phyloP scores from a whole-genome alignment of 257 asterid species.

The Solanum ossicruentum region DNA sequence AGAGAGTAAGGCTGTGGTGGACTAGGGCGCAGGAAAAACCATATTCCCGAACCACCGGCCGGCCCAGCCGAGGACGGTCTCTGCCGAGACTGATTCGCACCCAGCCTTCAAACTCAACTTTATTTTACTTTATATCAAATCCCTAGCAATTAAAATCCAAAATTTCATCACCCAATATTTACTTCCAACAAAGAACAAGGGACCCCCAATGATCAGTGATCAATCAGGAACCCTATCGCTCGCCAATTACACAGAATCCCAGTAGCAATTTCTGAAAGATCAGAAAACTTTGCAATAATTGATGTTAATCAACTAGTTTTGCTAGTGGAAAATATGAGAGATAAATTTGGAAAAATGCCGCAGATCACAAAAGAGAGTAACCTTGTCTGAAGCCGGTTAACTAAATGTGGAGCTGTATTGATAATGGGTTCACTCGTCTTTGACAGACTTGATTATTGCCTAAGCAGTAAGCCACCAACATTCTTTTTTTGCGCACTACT shows the following conservation, averaged over 20 bases:
- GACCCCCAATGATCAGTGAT: background rate
- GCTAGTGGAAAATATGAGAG: background rate
- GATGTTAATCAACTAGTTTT: background rate
- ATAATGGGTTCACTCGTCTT: background rate
- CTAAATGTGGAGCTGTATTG: background rate
- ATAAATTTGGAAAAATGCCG: background rate
- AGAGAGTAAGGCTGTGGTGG: slow-evolving; percentile 67
- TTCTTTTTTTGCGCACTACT: background rate
- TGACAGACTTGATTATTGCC: background rate
- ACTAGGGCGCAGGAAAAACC: slow-evolving; percentile 73
- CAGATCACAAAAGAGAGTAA: background rate
- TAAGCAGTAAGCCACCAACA: background rate
- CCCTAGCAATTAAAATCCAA: slow-evolving; percentile 13
- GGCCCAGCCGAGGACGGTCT: slow-evolving; percentile 66
- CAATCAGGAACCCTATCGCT: background rate
- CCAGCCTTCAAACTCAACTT: slow-evolving; percentile 56
- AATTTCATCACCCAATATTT: no score
- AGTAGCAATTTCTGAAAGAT: background rate
- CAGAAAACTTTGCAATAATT: background rate
- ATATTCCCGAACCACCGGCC: slow-evolving; percentile 77
- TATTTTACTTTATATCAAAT: background rate
- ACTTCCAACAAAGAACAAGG: background rate
- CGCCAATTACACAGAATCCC: background rate
- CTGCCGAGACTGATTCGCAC: slow-evolving; percentile 98
- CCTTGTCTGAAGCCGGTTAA: background rate